Conservation (phyloP, 2,329 filamentous ascomycete species). For the Penicillium sp. region DNA sequence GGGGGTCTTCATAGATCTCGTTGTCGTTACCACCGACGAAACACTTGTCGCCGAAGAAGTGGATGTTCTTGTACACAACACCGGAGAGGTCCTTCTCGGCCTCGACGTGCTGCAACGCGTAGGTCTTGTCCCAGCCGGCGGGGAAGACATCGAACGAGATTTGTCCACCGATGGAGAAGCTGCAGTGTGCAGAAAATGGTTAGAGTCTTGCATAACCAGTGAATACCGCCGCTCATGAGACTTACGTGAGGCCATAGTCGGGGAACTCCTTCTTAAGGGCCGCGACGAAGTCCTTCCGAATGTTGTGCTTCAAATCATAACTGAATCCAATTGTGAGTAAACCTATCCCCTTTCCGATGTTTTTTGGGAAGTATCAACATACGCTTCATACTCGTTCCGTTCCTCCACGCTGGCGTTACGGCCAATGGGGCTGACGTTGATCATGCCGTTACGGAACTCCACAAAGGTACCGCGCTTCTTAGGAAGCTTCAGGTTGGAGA, state of each 20-base stretch:
- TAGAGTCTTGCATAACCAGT: constrained; percentile 8
- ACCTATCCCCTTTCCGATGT: background rate
- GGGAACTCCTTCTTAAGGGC: constrained; percentile 79
- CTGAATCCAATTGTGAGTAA: constrained; percentile 28
- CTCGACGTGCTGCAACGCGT: constrained; percentile 88
- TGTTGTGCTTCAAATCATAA: constrained; percentile 77
- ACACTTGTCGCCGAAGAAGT: constrained; percentile 99
- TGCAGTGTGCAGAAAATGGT: constrained; percentile 38
- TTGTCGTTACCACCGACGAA: constrained; percentile 90
- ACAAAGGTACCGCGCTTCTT: constrained; percentile 70
- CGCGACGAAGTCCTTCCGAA: constrained; percentile 76
- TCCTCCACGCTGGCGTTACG: constrained; percentile 83
- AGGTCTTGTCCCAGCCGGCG: constrained; percentile 97
- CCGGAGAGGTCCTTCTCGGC: constrained; percentile 71
- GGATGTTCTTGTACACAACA: constrained; percentile 77
- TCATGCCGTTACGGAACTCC: constrained; percentile 69
- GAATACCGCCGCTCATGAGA: background rate
- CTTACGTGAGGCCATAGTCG: constrained; percentile 81
- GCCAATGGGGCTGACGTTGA: constrained; percentile 67
- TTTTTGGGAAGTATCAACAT: constrained; percentile 23
- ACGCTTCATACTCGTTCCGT: constrained; percentile 76
- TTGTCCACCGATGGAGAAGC: constrained; percentile 92
- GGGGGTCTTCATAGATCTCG: constrained; percentile 83
- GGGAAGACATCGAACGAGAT: constrained; percentile 99
- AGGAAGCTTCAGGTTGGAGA: constrained; percentile 64